These are phyloP conservation scores for Bocquillonia castaneifolia DNA, from an alignment of 441 rosid genomes.

Conservation along the genomic window DNA sequence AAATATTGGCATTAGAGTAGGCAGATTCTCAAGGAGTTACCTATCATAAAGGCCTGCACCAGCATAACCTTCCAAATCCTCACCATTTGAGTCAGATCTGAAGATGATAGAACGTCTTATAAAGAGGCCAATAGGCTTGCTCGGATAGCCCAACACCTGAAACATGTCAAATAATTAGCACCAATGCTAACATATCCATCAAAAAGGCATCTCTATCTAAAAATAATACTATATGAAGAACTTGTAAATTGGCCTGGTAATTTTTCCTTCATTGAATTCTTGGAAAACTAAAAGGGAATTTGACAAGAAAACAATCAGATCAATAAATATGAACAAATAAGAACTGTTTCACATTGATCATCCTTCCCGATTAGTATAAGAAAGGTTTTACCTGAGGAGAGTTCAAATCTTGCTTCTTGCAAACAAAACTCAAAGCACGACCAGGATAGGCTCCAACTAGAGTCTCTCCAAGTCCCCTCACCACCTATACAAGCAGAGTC, in stretches of 20 bases:
- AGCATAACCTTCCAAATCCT: constrained; percentile 97
- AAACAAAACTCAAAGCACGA: constrained; percentile 85
- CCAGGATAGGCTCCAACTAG: constrained; percentile 99
- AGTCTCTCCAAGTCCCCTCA: constrained; percentile 95
- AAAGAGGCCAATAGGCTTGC: constrained; percentile 91
- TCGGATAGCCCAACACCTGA: constrained; percentile 90
- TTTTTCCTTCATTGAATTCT: background rate
- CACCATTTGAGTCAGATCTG: constrained; percentile 96
- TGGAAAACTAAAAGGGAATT: background rate
- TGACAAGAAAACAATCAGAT: background rate
- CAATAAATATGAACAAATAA: background rate
- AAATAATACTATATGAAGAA: background rate
- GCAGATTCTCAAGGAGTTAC: constrained; percentile 32
- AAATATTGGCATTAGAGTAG: background rate
- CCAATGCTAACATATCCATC: constrained; percentile 12
- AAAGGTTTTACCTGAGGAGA: constrained; percentile 65
- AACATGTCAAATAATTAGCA: constrained; percentile 21
- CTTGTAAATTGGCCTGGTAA: background rate
- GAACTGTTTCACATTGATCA: background rate
- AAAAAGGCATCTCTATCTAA: background rate
- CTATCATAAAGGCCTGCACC: constrained; percentile 99
- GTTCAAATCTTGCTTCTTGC: constrained; percentile 66
- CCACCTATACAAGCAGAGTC: constrained; percentile 49
- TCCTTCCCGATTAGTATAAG: background rate
- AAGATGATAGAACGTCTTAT: constrained; percentile 83